These are phyloP conservation scores for Ascodesmis nigricans DNA, from an alignment of 495 filamentous ascomycete genomes.

Conservation along the genomic window DNA sequence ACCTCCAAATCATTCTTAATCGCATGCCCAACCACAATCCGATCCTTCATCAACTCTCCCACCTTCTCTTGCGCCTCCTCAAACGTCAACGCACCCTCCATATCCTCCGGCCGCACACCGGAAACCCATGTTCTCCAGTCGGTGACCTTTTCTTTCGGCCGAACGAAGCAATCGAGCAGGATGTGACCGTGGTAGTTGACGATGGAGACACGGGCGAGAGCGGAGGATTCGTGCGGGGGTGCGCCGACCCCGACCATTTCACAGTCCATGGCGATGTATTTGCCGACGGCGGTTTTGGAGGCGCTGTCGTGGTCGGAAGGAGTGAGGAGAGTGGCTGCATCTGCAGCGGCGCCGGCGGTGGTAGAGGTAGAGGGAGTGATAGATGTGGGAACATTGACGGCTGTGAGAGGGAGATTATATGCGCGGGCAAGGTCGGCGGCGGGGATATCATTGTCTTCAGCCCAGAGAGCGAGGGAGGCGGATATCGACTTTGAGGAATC, in stretches of 20 bases:
- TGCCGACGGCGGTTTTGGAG: slow-evolving; percentile 42
- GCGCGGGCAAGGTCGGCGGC: slow-evolving; percentile 35
- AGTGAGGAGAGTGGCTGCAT: slow-evolving; percentile 7
- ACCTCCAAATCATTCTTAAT: slow-evolving; percentile 64
- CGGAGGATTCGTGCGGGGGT: slow-evolving; percentile 37
- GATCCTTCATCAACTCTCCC: slow-evolving; percentile 43
- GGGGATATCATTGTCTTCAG: slow-evolving; percentile 38
- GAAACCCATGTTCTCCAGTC: slow-evolving; percentile 76
- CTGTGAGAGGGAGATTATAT: slow-evolving; percentile 24
- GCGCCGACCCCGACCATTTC: slow-evolving; percentile 92
- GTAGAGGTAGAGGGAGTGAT: slow-evolving; percentile 6
- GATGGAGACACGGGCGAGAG: slow-evolving; percentile 61
- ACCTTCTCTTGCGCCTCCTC: slow-evolving; percentile 53
- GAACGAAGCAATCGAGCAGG: slow-evolving; percentile 77
- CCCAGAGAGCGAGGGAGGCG: slow-evolving; percentile 26
- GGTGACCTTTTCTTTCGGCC: slow-evolving; percentile 49
- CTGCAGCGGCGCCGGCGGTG: slow-evolving; percentile 5
- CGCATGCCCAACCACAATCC: slow-evolving; percentile 77
- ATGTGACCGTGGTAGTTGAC: slow-evolving; percentile 84
- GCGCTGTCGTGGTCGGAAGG: slow-evolving; percentile 7
- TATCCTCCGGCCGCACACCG: slow-evolving; percentile 50
- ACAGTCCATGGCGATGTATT: slow-evolving; percentile 84
- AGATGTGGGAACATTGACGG: slow-evolving; percentile 1
- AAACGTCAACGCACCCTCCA: slow-evolving; percentile 42
- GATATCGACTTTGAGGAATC: slow-evolving; percentile 11